Evolutionary conservation across 352 stramenopile species (phyloP).

Genomic region (Pythium sukuiense): DNA sequence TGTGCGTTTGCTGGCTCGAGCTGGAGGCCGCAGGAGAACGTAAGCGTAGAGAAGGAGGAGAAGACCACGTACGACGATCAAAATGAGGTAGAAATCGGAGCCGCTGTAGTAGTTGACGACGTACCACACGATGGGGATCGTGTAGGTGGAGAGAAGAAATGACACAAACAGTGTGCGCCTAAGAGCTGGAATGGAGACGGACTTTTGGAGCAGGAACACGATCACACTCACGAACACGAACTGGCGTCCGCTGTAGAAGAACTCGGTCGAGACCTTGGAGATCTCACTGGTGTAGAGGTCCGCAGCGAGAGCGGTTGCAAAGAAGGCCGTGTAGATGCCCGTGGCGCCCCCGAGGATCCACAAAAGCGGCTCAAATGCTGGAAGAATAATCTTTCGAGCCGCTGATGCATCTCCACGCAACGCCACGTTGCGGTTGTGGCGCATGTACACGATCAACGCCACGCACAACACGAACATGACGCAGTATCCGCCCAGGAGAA

Average conservation of each 20-base stretch:
- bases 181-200: constrained; percentile 55
- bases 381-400: constrained; percentile 63
- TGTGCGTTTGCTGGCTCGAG: constrained; percentile 42
- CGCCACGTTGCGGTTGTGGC: constrained; percentile 47
- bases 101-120: constrained; percentile 15
- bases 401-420: constrained; percentile 49
- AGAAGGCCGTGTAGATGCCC: constrained; percentile 16
- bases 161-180: constrained; percentile 44
- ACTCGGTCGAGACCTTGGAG: constrained; percentile 25
- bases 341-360: constrained; percentile 21
- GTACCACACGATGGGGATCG: constrained; percentile 50
- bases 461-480: constrained; percentile 28
- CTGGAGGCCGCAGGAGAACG: constrained; percentile 39
- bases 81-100: constrained; percentile 34
- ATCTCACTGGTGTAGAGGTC: constrained; percentile 33
- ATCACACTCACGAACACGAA: constrained; percentile 62
- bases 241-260: constrained; percentile 33
- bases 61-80: constrained; percentile 29
- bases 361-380: constrained; percentile 70
- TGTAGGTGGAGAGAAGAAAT: constrained; percentile 50
- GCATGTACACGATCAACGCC: constrained; percentile 50
- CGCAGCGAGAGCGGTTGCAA: constrained; percentile 37
- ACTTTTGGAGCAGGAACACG: constrained; percentile 63
- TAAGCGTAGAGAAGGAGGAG: constrained; percentile 43
- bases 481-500: constrained; percentile 24